Base-by-base conservation (phyloP, 129 eudicot genomes). In the Deinandra increscens region DNA sequence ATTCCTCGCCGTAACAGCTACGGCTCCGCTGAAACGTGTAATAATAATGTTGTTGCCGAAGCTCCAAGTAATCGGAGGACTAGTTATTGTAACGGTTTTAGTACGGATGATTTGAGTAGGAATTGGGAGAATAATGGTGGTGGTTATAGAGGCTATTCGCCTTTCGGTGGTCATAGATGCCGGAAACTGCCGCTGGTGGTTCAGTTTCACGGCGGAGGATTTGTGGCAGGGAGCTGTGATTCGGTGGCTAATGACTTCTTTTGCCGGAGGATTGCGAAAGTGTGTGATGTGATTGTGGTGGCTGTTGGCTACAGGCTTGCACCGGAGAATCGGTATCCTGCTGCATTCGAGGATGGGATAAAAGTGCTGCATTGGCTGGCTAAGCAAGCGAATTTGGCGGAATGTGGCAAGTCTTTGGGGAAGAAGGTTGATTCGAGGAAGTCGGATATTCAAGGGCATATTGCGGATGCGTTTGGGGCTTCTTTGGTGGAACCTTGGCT, bases 401-500 rank as follows among this genome's bases (percentile, higher is more conserved):
- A 78, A 60, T 78, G 81, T 64, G 69, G 81, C 43, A 71, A 78
- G 60, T 71, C 77, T 4, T 66, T 84, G 54, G 91, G 87, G 75
- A 79, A 62, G 26, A 67, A 78, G 19, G 41, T 71, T 9, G 91
- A 86, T 45, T 46, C 76, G 59, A 84, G 82, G 80, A 84, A 82
- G 75, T 72, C 87, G 11, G 98, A 88, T 68, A 81, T 73, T 45
- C 88, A 74, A 56, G 71, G 91, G 75, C 89, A 84, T 73, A 66
- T 91, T 50, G 84, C 85, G 1, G 96, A 91, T 81, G 93, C 98
- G 1, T 91, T 91, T 70, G 98, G 98, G 45, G 98, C 98, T 18
- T 91, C 98, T 0, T 72, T 91, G 89, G 96, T 84, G 67, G 98
- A 91, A 81, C 98, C 98, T 15, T 91, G 98, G 98, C 60, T 91